These are phyloP conservation scores for Debaryomyces maramus DNA, from an alignment of 805 yeast species.

Conservation along the genomic window DNA sequence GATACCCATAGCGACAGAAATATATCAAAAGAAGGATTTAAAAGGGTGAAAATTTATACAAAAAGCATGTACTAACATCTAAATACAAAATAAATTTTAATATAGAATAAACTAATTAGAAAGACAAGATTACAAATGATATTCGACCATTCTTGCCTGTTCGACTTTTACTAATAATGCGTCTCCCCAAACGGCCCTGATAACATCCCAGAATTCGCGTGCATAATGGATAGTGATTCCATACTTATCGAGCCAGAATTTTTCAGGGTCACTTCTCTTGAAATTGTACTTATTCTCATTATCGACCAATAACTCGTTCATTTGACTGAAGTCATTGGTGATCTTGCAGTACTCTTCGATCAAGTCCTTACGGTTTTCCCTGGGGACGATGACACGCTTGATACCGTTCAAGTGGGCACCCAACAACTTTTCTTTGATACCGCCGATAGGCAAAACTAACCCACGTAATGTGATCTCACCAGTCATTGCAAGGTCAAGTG, in stretches of 20 bases:
- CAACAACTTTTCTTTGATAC: constrained; percentile 70
- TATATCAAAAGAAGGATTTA: no score
- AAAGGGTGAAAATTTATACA: no score
- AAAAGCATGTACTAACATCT: no score
- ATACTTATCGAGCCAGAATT: constrained; percentile 50
- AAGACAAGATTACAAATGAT: constrained; percentile 21
- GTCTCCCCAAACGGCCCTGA: constrained; percentile 67
- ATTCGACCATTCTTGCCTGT: constrained; percentile 29
- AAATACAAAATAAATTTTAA: no score
- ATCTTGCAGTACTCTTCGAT: constrained; percentile 51
- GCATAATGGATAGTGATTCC: constrained; percentile 65
- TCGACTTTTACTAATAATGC: constrained; percentile 31
- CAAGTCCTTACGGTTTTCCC: constrained; percentile 67
- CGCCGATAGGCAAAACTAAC: constrained; percentile 78
- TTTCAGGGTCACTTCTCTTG: constrained; percentile 48
- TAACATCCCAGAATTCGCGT: constrained; percentile 75
- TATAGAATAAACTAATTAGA: background rate
- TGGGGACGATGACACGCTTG: constrained; percentile 64
- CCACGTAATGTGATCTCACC: constrained; percentile 84
- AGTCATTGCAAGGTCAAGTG: constrained; percentile 69
- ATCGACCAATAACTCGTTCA: constrained; percentile 39
- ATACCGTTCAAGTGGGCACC: constrained; percentile 72
- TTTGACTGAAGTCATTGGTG: constrained; percentile 27
- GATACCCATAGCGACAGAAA: no score
- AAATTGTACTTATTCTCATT: constrained; percentile 29